Evolutionary conservation across 2,329 filamentous ascomycete genomes (phyloP), one percentile per base, ranked within the genome.

Genomic region (Exophiala xenobiotica): DNA sequence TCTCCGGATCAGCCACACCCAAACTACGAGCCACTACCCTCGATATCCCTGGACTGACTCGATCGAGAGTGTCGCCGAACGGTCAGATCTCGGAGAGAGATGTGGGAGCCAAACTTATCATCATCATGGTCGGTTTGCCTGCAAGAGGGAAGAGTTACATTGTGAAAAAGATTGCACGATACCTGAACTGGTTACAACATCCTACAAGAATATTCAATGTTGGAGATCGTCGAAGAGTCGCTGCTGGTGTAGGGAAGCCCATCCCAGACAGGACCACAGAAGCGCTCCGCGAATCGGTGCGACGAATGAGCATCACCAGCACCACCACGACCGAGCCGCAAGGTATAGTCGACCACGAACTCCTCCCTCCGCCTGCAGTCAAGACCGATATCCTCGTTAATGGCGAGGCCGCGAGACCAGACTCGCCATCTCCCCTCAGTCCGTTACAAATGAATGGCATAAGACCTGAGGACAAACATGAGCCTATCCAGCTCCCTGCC

Each of bases 121-220:
- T 99, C 64, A 85, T 99, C 68, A 99, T 99, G 93, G 93, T 99
- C 54, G 93, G 93, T 58, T 75, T 99, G 63, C 93, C 93, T 2
- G 93, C 93, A 7, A 80, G 93, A 64, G 93, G 93, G 67, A 99
- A 99, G 74, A 96, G 91, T 49, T 99, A 99, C 72, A 95, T 99
- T 64, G 97, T 93, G 56, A 97, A 97, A 77, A 99, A 99, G 74
- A 81, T 99, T 57, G 88, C 93, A 53, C 82, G 93, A 56, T 99
- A 97, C 67, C 75, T 99, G 44, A 92, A 95, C 43, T 99, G 93
- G 93, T 84, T 96, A 65, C 93, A 99, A 67, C 92, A 99, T 71
- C 89, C 96, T 65, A 93, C 91, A 9, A 82, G 80, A 61, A 96
- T 99, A 62, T 99, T 99, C 81, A 99, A 99, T 64, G 93, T 99